These are phyloP conservation scores for Trypanosoma avium DNA, from an alignment of 208 protist genomes.

Conservation along the genomic window DNA sequence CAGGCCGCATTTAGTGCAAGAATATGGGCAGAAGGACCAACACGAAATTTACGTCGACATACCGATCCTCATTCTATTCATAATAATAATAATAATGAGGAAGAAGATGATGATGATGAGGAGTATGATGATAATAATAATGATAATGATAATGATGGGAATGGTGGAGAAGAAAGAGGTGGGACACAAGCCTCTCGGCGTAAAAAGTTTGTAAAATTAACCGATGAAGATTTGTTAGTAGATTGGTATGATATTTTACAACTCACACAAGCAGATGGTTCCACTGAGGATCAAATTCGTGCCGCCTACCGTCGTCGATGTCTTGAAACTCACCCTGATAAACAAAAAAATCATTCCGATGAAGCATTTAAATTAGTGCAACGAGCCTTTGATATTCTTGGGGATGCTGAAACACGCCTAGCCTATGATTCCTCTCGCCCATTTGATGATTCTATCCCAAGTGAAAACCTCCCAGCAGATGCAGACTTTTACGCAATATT, in stretches of 20 bases:
- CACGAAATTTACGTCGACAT: conserved; percentile 39
- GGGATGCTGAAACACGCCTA: conserved; percentile 81
- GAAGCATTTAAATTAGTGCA: conserved; percentile 94
- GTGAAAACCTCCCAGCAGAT: conserved; percentile 41
- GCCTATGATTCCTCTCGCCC: conserved; percentile 94
- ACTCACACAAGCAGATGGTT: conserved; percentile 52
- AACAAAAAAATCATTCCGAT: conserved; percentile 85
- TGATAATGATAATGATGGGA: conserved; percentile 27
- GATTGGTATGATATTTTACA: conserved; percentile 90
- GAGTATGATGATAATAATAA: conserved; percentile 31
- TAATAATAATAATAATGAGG: conserved; percentile 16
- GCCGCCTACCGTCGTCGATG: conserved; percentile 91
- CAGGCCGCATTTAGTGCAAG: conserved; percentile 36
- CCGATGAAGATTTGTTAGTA: conserved; percentile 69
- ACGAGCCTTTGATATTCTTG: conserved; percentile 94
- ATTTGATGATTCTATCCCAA: conserved; percentile 94
- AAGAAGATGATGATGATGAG: conserved; percentile 22
- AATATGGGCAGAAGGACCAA: conserved; percentile 34
- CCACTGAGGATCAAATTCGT: conserved; percentile 73
- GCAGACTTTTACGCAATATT: conserved; percentile 91
- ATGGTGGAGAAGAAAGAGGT: conserved; percentile 17
- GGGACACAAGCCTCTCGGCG: conserved; percentile 42
- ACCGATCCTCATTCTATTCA: conserved; percentile 39
- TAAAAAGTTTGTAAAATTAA: conserved; percentile 78
- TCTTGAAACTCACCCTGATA: conserved; percentile 96